Evolutionary conservation across 345 rosid genomes (phyloP).

Genomic region (Eutrema japonicum): DNA sequence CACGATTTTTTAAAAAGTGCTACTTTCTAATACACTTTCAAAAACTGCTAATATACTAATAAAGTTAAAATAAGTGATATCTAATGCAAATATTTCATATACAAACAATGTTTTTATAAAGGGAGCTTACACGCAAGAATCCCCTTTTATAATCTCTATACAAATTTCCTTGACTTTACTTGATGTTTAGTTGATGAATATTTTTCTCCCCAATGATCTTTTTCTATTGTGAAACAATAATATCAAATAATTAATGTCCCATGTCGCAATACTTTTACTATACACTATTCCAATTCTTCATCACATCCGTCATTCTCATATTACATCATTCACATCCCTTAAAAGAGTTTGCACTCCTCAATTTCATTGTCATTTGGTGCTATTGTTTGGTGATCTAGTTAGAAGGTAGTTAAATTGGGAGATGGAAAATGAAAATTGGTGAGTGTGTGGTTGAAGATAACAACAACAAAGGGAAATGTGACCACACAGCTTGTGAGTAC

Average conservation of each 20-base stretch:
- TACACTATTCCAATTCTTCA: slow-evolving; percentile 20
- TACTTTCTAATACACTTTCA: no score
- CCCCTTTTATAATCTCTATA: not conserved
- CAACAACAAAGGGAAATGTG: slow-evolving; percentile 32
- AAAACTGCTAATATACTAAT: no score
- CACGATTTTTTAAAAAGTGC: no score
- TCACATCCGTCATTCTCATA: not conserved
- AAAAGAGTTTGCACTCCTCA: slow-evolving; percentile 18
- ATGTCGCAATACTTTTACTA: not conserved
- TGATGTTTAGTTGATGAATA: not conserved
- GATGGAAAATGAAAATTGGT: slow-evolving; percentile 15
- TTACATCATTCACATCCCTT: slow-evolving; percentile 33
- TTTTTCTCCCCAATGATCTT: not conserved
- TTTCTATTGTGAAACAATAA: slow-evolving; percentile 11
- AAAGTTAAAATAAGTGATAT: no score
- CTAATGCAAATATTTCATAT: no score
- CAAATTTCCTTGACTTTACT: not conserved
- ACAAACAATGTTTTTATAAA: no score
- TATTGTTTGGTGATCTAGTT: slow-evolving; percentile 38
- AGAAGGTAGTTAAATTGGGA: slow-evolving; percentile 30
- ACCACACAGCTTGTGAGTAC: slow-evolving; percentile 44
- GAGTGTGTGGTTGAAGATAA: slow-evolving; percentile 36
- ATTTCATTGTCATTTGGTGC: slow-evolving; percentile 30
- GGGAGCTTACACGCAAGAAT: no score
- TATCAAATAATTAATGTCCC: slow-evolving; percentile 28